Base-by-base conservation (phyloP, 2,329 filamentous ascomycete genomes). In the Colletotrichum higginsianum region DNA sequence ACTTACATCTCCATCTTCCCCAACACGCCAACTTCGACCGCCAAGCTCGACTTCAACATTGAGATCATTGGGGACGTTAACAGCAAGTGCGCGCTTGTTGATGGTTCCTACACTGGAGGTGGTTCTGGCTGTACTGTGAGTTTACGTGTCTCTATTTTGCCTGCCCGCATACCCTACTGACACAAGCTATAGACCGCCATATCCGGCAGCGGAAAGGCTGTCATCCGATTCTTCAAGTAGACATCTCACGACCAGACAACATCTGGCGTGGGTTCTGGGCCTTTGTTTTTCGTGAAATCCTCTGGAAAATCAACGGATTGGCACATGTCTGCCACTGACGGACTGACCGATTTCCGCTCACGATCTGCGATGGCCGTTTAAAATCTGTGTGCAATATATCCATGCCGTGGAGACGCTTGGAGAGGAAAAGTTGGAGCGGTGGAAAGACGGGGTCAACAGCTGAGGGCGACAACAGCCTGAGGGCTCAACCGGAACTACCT, bases 1-100 rank as follows among this genome's bases (percentile, higher is more conserved):
- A 96, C 92, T 52, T 98, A 90, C 86, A 84, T 98, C 72, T 94
- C 94, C 61, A 90, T 98, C 81, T 94, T 96, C 88, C 91, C 91
- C 80, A 98, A 98, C 86, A 79, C 84, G 73, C 94, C 95, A 6
- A 97, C 93, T 67, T 94, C 90, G 76, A 80, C 82, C 21, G 91
- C 90, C 47, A 82, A 85, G 73, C 91, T 98, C 49, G 87, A 95
- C 81, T 98, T 93, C 85, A 93, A 92, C 79, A 90, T 98, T 79
- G 89, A 91, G 77, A 92, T 98, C 75, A 85, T 79, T 53, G 95
- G 94, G 66, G 92, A 94, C 73, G 82, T 86, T 66, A 84, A 79
- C 75, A 79, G 77, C 60, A 77, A 82, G 61, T 97, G 94, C 88
- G 89, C 87, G 75, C 92, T 92, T 78, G 84, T 88, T 74, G 84